Conservation (phyloP, 2,329 filamentous ascomycete genomes). For the Colletotrichum abscissum region DNA sequence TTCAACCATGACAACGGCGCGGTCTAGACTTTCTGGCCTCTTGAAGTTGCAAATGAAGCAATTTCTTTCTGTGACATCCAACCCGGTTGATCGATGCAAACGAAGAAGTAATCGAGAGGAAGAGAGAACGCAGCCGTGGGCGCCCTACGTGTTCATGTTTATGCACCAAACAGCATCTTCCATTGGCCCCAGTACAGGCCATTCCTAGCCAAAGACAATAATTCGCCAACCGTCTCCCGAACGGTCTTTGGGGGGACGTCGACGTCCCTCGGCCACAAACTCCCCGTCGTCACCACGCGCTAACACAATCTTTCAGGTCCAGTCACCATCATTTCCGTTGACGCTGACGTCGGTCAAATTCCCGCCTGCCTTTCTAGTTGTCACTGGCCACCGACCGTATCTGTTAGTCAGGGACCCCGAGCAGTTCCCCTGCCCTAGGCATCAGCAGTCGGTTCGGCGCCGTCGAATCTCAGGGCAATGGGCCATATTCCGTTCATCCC, state of each 20-base stretch:
- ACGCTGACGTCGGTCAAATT: conserved; percentile 32
- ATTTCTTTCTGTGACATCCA: background rate
- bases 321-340: background rate
- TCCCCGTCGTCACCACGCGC: conserved; percentile 11
- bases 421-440: background rate
- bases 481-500: background rate
- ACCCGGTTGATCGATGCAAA: background rate
- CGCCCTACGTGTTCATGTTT: background rate
- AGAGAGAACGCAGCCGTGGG: background rate
- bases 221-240: background rate
- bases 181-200: background rate
- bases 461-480: background rate
- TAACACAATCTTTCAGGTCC: background rate
- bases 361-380: background rate
- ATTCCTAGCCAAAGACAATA: background rate
- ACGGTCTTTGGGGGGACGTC: background rate
- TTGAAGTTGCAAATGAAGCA: background rate
- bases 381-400: background rate
- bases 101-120: background rate
- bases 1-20: background rate
- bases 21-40: background rate
- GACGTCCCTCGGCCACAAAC: conserved; percentile 8
- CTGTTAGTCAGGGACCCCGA: conserved; percentile 23
- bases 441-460: background rate
- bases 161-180: background rate